Evolutionary conservation across 495 filamentous ascomycete species (phyloP), one percentile per base, ranked within the genome.

Genomic region (Aspergillus saccharolyticus): DNA sequence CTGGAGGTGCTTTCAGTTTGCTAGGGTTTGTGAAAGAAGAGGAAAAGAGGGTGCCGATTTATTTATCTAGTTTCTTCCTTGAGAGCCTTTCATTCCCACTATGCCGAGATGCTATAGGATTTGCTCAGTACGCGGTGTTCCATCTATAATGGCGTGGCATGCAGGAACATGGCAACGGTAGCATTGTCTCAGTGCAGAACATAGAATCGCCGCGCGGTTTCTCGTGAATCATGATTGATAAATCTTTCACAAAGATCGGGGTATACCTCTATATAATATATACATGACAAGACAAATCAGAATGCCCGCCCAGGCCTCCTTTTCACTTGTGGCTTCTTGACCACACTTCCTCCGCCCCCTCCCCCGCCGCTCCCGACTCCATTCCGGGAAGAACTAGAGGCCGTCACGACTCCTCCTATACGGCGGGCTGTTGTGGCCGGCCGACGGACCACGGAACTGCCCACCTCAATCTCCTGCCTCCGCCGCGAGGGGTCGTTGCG

Each of bases 261-360:
- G 50, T 22, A 50, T 62, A 53, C 28, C 33, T 39, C 33, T 39
- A 39, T 39, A 39, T 39, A n/a, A 12, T 50, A 42, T 53, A 50
- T 58, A 53, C 48, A 56, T n/a, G n/a, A n/a, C n/a, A n/a, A n/a
- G n/a, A 21, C 16, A 52, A 43, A 28, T 55, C 59, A 83, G 51
- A 85, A 81, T 14, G 79, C 79, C 24, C 82, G 74, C 3, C 82
- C 81, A 44, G 78, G 74, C 56, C 78, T 74, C 62, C 83, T 82
- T 16, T 76, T 73, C 0, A 83, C 70, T 0, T 63, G 63, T 28
- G 86, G 85, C 66, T 83, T 88, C 66, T 83, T 86, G 15, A 89
- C 86, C 39, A 76, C 76, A 55, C 73, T 77, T 5, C 71, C 69
- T 10, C 65, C 65, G 16, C 62, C 62, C 16, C 67, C 57, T 54